Conservation (phyloP, 2,329 filamentous ascomycete genomes). For the Emericellopsis cladophorae region DNA sequence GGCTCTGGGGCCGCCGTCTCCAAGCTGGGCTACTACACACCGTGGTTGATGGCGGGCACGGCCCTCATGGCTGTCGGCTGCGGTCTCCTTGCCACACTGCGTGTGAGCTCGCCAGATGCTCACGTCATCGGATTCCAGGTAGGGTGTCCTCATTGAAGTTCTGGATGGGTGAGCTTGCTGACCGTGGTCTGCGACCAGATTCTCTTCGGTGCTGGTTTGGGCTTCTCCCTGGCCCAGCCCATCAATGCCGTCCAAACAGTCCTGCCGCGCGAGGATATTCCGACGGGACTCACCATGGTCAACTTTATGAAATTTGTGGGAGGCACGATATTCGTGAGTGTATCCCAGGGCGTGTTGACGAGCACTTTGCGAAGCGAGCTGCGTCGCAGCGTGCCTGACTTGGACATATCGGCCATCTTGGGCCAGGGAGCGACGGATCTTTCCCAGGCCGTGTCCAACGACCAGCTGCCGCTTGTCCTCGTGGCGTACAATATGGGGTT, state of each 20-base stretch:
- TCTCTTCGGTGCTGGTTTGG: constrained; percentile 6
- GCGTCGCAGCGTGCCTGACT: too few species aligned
- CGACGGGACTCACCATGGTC: too few species aligned
- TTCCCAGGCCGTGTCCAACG: too few species aligned
- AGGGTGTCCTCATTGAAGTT: neutral
- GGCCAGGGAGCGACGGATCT: too few species aligned
- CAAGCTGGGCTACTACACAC: constrained; percentile 5
- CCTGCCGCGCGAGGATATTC: neutral
- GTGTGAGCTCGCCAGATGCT: neutral
- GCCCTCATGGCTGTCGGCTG: constrained; percentile 1
- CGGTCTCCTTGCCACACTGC: constrained; percentile 4
- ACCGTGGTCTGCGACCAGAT: neutral
- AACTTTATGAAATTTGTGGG: too few species aligned
- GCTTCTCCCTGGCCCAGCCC: constrained; percentile 5
- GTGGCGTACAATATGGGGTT: too few species aligned
- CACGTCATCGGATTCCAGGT: neutral
- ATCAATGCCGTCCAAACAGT: constrained; percentile 6
- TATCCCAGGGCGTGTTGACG: too few species aligned
- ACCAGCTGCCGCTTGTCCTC: too few species aligned
- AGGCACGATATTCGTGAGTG: too few species aligned
- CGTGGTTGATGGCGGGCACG: constrained; percentile 5
- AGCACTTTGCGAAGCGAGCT: too few species aligned
- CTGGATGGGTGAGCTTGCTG: neutral
- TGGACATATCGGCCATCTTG: too few species aligned
- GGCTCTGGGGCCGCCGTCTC: neutral